Conservation (phyloP, 352 stramenopile genomes). For the Phytophthora pistaciae region DNA sequence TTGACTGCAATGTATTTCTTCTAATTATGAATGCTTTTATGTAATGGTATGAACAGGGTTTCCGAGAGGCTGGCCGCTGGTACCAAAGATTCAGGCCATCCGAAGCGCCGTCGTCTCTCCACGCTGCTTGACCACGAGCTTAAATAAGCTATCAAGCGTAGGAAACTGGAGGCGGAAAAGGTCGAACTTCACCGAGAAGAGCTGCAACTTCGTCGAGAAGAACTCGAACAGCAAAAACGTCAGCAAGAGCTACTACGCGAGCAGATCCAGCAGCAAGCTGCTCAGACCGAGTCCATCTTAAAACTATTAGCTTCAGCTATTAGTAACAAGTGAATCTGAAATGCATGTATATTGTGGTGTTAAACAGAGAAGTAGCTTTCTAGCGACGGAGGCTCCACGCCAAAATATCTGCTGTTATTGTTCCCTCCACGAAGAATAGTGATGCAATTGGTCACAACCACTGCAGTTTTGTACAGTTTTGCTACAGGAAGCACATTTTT, state of each 20-base stretch:
- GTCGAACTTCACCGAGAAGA: neutral
- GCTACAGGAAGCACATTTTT: neutral
- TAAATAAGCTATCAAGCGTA: neutral
- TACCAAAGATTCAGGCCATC: too few species aligned
- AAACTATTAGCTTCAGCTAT: neutral
- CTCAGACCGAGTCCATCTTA: neutral
- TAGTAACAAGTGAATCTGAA: neutral
- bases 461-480: neutral
- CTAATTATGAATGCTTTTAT: too few species aligned
- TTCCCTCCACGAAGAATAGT: neutral
- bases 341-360: neutral
- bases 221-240: neutral
- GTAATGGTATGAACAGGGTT: too few species aligned
- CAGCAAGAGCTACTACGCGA: neutral
- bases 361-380: neutral
- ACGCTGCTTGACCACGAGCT: neutral
- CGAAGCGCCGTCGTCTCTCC: neutral
- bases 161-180: neutral
- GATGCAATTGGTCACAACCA: neutral
- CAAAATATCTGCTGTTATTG: neutral
- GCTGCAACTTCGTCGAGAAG: neutral
- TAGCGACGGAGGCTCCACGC: neutral
- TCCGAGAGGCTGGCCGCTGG: too few species aligned
- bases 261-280: neutral
- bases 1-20: too few species aligned